phyloP scores from a whole-genome alignment of 495 filamentous ascomycete genomes.

The Aspergillus sclerotioniger region DNA sequence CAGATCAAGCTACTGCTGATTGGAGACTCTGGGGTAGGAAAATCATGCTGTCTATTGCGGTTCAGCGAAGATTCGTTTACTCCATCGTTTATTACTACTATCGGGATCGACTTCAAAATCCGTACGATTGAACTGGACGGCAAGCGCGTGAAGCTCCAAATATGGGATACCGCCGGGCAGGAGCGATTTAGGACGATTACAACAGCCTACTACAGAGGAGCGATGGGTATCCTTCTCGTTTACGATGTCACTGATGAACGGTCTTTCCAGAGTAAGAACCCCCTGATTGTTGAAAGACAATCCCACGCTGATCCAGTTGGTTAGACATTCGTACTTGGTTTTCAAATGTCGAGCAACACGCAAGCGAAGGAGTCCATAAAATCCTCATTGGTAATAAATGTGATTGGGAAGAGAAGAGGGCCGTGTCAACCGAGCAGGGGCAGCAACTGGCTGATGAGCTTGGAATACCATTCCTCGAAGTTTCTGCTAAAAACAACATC shows the following conservation, averaged over 20 bases:
- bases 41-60: conserved; percentile 96
- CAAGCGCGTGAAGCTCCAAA: conserved; percentile 97
- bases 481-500: conserved; percentile 97
- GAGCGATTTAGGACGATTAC: conserved; percentile 98
- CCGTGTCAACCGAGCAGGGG: conserved; percentile 87
- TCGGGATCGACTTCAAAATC: conserved; percentile 99
- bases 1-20: conserved; percentile 99
- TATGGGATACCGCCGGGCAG: conserved; percentile 98
- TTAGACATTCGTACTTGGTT: conserved; percentile 99
- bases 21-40: conserved; percentile 96
- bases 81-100: conserved; percentile 98
- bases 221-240: conserved; percentile 96
- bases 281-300: background rate
- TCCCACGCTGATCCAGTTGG: conserved; percentile 3
- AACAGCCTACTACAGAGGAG: conserved; percentile 96
- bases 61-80: conserved; percentile 99
- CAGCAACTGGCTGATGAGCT: conserved; percentile 94
- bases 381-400: conserved; percentile 99
- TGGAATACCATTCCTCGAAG: conserved; percentile 97
- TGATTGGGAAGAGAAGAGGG: conserved; percentile 99
- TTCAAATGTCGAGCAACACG: conserved; percentile 98
- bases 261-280: conserved; percentile 88
- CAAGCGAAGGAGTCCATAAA: conserved; percentile 98
- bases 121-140: conserved; percentile 97
- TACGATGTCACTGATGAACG: conserved; percentile 98